Conservation (phyloP, 805 yeast species). For the Candida ortonii region DNA sequence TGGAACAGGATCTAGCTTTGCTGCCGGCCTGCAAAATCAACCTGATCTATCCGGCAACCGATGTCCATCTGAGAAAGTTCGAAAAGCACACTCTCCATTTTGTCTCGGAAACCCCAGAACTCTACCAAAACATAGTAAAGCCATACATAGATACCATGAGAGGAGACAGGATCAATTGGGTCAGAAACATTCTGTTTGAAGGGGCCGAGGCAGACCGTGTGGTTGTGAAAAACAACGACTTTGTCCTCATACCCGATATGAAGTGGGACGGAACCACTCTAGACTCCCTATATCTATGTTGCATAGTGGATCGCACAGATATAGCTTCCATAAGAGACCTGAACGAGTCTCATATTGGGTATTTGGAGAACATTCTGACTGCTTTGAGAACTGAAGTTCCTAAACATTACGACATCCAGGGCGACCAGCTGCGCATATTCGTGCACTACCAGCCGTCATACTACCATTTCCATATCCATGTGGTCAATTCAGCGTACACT, state of each 20-base stretch:
- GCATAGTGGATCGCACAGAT: constrained; percentile 67
- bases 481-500: constrained; percentile 68
- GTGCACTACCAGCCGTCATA: constrained; percentile 95
- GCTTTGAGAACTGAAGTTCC: constrained; percentile 50
- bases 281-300: constrained; percentile 72
- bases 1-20: constrained; percentile 44
- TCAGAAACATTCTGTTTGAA: constrained; percentile 71
- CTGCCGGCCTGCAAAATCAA: constrained; percentile 68
- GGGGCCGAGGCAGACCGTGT: constrained; percentile 85
- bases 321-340: constrained; percentile 77
- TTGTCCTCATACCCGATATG: constrained; percentile 87
- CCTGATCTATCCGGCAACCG: constrained; percentile 86
- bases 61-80: constrained; percentile 76
- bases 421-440: constrained; percentile 67
- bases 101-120: constrained; percentile 77
- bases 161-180: constrained; percentile 86
- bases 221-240: constrained; percentile 64
- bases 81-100: constrained; percentile 57
- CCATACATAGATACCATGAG: constrained; percentile 78
- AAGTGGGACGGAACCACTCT: constrained; percentile 84
- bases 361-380: constrained; percentile 47
- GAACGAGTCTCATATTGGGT: constrained; percentile 52
- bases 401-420: constrained; percentile 42
- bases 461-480: constrained; percentile 92
- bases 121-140: constrained; percentile 56